Percentiles rank a stretch among this genome's conserved stretches.
These are phyloP conservation scores for Alternaria sp. DNA, from an alignment of 2,329 filamentous ascomycete genomes.

Conservation along the genomic window DNA sequence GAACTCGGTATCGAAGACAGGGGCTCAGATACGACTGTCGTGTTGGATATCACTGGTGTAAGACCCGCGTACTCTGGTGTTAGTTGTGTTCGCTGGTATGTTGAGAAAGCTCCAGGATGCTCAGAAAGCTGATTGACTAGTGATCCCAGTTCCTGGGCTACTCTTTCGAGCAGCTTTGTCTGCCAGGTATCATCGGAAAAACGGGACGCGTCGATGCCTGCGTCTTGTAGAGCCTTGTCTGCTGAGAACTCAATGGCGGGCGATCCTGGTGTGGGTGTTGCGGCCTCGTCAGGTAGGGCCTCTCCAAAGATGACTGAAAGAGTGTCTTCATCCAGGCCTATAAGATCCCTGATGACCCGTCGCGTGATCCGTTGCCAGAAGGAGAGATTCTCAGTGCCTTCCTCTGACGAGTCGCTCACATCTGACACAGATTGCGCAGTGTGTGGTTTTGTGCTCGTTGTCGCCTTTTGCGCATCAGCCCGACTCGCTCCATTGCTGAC, in stretches of 20 bases:
- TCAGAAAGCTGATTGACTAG: constrained; percentile 84
- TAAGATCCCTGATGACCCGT: constrained; percentile 85
- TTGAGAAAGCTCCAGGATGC: constrained; percentile 87
- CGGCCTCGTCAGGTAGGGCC: constrained; percentile 63
- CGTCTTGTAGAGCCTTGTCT: constrained; percentile 29
- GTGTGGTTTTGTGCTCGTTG: constrained; percentile 17
- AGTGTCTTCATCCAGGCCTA: constrained; percentile 87
- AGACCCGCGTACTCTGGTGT: constrained; percentile 80
- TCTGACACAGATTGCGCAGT: constrained; percentile 34
- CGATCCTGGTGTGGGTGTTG: constrained; percentile 27
- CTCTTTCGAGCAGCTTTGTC: constrained; percentile 78
- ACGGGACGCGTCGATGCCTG: constrained; percentile 38
- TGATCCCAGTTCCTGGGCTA: constrained; percentile 85
- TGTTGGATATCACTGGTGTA: constrained; percentile 59
- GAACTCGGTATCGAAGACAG: constrained; percentile 39
- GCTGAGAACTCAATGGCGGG: constrained; percentile 28
- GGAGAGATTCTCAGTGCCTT: constrained; percentile 66
- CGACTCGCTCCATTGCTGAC: constrained; percentile 56
- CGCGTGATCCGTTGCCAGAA: constrained; percentile 84
- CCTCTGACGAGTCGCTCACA: constrained; percentile 48
- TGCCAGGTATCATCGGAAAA: constrained; percentile 68
- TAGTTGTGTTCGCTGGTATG: constrained; percentile 69
- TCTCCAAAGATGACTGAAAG: constrained; percentile 90
- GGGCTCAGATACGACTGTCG: constrained; percentile 29
- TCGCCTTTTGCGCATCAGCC: constrained; percentile 25